Percentiles rank a stretch among this genome's conserved stretches.
phyloP scores from a whole-genome alignment of 1,284 basidiomycete species.

The Schizopora paradoxa region DNA sequence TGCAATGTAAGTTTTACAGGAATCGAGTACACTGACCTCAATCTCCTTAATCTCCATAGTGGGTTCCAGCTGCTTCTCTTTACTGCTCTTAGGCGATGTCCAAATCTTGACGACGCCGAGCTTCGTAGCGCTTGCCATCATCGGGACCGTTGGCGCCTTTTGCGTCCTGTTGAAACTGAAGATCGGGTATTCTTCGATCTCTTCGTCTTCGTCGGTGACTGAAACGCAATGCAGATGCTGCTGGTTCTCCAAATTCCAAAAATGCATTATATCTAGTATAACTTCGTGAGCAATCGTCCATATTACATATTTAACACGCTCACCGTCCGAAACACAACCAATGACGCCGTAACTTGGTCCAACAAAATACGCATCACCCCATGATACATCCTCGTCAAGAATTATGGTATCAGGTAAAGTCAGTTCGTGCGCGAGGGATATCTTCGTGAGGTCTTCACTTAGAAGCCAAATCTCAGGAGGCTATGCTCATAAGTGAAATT shows the following conservation, averaged over 20 bases:
- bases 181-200: conserved; percentile 10
- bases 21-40: too few relatives aligned
- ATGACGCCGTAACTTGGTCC: conserved; percentile 8
- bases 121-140: conserved; percentile 14
- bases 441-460: not conserved
- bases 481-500: not conserved
- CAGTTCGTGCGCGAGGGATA: conserved; percentile 4
- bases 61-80: too few relatives aligned
- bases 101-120: too few relatives aligned
- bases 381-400: conserved; percentile 8
- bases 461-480: conserved; percentile 13
- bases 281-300: not conserved
- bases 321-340: conserved; percentile 10
- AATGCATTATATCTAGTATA: conserved; percentile 9
- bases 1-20: too few relatives aligned
- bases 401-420: not conserved
- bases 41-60: too few relatives aligned
- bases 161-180: conserved; percentile 3
- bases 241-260: conserved; percentile 4
- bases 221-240: conserved; percentile 3
- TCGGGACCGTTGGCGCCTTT: conserved; percentile 4
- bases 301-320: not conserved
- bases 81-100: too few relatives aligned
- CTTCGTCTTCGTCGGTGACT: conserved; percentile 3
- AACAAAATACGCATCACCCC: conserved; percentile 13